Percentiles rank a stretch among this genome's conserved stretches.
Conservation (phyloP, 2,329 filamentous ascomycete species). For the Neurospora crassa region DNA sequence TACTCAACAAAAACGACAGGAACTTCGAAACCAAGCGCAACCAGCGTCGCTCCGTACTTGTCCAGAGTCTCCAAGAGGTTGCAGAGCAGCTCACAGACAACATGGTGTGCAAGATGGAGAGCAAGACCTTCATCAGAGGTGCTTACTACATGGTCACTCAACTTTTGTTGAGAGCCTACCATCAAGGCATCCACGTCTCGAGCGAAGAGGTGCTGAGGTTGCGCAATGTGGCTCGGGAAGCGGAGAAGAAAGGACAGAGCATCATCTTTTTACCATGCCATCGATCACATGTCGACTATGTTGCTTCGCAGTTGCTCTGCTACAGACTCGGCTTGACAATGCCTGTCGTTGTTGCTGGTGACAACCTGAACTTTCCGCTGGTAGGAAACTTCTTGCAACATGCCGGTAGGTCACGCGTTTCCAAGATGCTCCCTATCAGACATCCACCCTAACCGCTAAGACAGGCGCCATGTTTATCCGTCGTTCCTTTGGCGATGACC, state of each 20-base stretch:
- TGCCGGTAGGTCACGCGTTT: conserved; percentile 40
- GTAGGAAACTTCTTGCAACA: conserved; percentile 87
- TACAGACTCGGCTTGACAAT: conserved; percentile 84
- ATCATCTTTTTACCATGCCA: conserved; percentile 95
- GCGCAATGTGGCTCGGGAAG: conserved; percentile 71
- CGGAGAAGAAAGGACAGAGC: conserved; percentile 80
- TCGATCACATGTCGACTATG: conserved; percentile 91
- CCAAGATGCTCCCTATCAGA: background rate
- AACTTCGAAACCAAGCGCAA: conserved; percentile 43
- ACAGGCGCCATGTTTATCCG: conserved; percentile 85
- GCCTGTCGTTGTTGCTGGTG: conserved; percentile 86
- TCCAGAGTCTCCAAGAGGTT: conserved; percentile 66
- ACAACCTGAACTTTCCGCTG: conserved; percentile 91
- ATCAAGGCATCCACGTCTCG: conserved; percentile 93
- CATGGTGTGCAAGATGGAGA: conserved; percentile 99
- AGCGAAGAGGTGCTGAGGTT: conserved; percentile 85
- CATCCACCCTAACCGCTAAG: background rate
- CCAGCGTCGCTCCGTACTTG: conserved; percentile 54
- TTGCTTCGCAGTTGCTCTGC: conserved; percentile 89
- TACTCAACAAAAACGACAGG: conserved; percentile 47
- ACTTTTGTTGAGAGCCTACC: conserved; percentile 83
- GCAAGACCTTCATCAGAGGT: conserved; percentile 79
- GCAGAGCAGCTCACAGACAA: conserved; percentile 79
- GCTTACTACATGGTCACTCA: conserved; percentile 88
- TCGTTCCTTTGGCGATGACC: conserved; percentile 83